These are phyloP conservation scores for Penicillium macrosclerotiorum DNA, from an alignment of 495 filamentous ascomycete species.

Conservation along the genomic window DNA sequence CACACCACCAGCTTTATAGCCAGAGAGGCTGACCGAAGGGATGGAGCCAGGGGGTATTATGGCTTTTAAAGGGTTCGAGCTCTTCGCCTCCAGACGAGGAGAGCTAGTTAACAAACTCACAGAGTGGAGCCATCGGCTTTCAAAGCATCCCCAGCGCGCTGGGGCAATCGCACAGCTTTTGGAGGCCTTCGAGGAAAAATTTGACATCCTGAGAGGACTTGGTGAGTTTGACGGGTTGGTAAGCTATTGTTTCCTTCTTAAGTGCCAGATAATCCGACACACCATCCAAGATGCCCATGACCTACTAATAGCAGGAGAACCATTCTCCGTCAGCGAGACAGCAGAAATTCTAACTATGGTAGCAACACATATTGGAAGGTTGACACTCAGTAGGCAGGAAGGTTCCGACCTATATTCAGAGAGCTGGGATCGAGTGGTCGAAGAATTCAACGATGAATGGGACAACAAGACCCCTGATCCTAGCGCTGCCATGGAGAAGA, in stretches of 20 bases:
- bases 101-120: neutral
- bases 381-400: neutral
- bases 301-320: neutral
- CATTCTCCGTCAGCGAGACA: neutral
- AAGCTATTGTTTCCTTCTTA: neutral
- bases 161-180: neutral
- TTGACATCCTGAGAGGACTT: too few species aligned
- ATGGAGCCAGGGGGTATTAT: too few species aligned
- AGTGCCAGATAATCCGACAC: constrained; percentile 1
- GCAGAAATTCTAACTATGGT: constrained; percentile 1
- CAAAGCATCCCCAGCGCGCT: neutral
- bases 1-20: too few species aligned
- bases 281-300: neutral
- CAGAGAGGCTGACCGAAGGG: too few species aligned
- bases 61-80: too few species aligned
- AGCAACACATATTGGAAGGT: neutral
- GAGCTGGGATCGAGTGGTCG: neutral
- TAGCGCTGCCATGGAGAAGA: neutral
- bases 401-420: neutral
- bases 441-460: neutral
- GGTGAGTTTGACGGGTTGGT: neutral
- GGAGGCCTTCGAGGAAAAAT: neutral
- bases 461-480: neutral
- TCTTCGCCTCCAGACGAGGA: too few species aligned
- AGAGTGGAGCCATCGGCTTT: neutral